Evolutionary conservation across 805 yeast species (phyloP), one percentile per base, ranked within the genome.

Genomic region (Wickerhamomyces alni): DNA sequence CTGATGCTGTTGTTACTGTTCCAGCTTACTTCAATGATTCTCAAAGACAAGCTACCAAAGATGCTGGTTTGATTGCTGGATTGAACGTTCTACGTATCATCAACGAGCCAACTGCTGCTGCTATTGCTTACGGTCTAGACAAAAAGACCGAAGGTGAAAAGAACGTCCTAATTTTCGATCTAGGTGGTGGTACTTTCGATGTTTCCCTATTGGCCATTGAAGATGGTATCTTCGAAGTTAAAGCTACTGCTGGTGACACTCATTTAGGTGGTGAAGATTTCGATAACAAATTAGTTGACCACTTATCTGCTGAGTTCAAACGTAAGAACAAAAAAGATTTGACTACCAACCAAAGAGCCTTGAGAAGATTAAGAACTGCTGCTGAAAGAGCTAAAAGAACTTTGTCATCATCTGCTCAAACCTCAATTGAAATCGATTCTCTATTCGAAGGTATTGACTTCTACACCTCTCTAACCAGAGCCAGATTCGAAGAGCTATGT

Each of bases 371-470:
- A 67, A 83, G 96, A 79, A 87, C 96, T 55, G 96, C 96, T 59
- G 86, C 95, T 75, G 96, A 87, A 77, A 82, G 97, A 72, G 97
- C 97, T 52, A 88, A 88, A 93, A 87, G 97, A 79, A 85, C 95
- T 52, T 77, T 87, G 59, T 88, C 97, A 32, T 88, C 96, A 27
- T 85, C 95, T 45, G 87, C 96, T 50, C 96, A 88, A 74, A 87
- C 96, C 52, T 81, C 96, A 30, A 77, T 89, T 52, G 97, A 89
- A 75, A 87, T 89, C 62, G 97, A 89, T 70, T 89, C 97, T 36
- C 72, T 89, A 57, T 87, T 65, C 70, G 96, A 88, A 73, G 97
- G 97, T 76, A 69, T 86, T 58, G 97, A 89, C 72, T 89, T 89
- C 79, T 87, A 87, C 82, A 87, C 96, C 47, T 85, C 95, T 37